phyloP scores from a whole-genome alignment of 2,329 filamentous ascomycete species.

The Sclerotinia spermophila region DNA sequence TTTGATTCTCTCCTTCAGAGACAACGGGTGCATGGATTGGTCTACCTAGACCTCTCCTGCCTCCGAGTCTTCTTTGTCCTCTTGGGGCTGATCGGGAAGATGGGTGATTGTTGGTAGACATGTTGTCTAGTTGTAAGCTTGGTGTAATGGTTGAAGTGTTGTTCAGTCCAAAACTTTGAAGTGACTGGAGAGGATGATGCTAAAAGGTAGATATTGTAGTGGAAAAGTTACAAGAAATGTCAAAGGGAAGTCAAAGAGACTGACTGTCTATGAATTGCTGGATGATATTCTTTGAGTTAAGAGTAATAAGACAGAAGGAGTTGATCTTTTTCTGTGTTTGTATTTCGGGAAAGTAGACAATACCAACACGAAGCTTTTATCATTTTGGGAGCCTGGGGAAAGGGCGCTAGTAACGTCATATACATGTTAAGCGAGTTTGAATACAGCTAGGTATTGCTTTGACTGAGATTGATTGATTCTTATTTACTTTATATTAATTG shows the following conservation, averaged over 20 bases:
- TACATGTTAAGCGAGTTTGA: not conserved
- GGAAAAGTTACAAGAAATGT: not conserved
- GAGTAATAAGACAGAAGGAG: not conserved
- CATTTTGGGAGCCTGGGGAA: not conserved
- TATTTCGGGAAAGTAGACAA: not conserved
- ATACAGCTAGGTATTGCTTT: not conserved
- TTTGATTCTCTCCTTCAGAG: not conserved
- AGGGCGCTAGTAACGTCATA: not conserved
- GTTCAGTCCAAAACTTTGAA: accelerated
- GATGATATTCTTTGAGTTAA: not conserved
- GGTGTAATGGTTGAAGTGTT: not conserved
- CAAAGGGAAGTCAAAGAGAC: not conserved
- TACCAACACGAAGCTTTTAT: not conserved
- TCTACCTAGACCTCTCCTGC: not conserved
- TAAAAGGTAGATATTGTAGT: no score
- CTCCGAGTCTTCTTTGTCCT: accelerated
- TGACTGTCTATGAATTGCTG: not conserved
- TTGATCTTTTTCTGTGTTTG: not conserved
- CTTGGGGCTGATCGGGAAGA: not conserved
- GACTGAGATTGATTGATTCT: not conserved
- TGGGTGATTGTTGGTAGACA: not conserved
- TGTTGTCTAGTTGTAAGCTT: accelerated
- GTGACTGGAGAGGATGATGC: no score
- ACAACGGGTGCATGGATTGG: not conserved
- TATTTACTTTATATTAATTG: no score